Percentiles rank a stretch among this genome's conserved stretches.
These are phyloP conservation scores for Hypholoma fasciculare DNA, from an alignment of 768 basidiomycete genomes.

Conservation along the genomic window DNA sequence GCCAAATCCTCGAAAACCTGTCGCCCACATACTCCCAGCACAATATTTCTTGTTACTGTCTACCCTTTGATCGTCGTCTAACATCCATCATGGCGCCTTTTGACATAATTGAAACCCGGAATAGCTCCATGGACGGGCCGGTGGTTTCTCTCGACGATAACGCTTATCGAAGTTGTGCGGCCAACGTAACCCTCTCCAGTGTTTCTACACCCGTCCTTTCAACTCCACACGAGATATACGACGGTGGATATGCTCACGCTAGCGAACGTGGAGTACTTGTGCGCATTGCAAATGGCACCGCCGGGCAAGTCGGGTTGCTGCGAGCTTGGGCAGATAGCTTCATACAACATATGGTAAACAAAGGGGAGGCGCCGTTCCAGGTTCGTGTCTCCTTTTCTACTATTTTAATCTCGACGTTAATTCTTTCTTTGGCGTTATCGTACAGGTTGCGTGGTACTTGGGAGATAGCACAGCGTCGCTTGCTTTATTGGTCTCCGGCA, in stretches of 20 bases:
- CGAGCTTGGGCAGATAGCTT: conserved; percentile 48
- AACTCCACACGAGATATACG: conserved; percentile 33
- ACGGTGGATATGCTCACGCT: conserved; percentile 35
- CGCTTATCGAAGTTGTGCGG: neutral
- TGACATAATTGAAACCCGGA: neutral
- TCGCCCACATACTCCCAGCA: neutral
- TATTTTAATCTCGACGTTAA: neutral
- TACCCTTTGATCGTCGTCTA: neutral
- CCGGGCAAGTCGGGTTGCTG: conserved; percentile 51
- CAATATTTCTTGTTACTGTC: no score
- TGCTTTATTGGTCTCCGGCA: conserved; percentile 36
- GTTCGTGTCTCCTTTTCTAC: conserved; percentile 18
- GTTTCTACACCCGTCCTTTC: neutral
- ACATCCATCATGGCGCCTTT: neutral
- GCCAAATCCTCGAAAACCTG: neutral
- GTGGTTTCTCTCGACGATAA: neutral
- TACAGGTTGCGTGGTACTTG: conserved; percentile 55
- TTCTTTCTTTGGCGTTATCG: neutral
- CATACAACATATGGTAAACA: conserved; percentile 36
- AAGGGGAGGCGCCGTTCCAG: conserved; percentile 30
- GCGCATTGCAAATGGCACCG: conserved; percentile 50
- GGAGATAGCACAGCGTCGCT: conserved; percentile 58
- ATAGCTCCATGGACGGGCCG: neutral
- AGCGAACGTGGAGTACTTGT: conserved; percentile 32
- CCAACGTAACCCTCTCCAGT: neutral